Evolutionary conservation across 805 yeast species (phyloP), one percentile per base, ranked within the genome.

Genomic region (Teunomyces barrocoloradensis): DNA sequence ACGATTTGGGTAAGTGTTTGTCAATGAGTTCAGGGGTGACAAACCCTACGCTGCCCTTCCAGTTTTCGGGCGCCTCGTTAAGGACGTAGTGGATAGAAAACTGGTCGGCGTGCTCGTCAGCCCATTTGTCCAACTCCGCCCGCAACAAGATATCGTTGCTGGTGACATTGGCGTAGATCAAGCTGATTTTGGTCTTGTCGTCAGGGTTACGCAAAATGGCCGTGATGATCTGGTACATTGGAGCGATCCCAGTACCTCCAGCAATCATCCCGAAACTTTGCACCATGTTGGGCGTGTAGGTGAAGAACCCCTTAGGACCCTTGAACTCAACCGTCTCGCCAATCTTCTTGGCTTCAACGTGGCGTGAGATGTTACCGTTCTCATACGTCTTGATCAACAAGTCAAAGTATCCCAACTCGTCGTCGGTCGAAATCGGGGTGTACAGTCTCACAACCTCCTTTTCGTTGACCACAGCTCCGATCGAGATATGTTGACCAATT

Each of bases 181-280:
- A 75, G 45, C 79, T 73, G 53, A 89, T 81, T 60, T 82, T 79
- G 50, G 97, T 91, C 42, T 75, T 77, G 69, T 92, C 97, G 13
- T 76, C 71, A 20, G 95, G 92, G 64, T 91, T 82, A 48, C 74
- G 71, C 58, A 83, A 82, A 55, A 91, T 84, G 11, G 95, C 87
- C 57, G 87, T 86, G 56, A 91, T 82, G 56, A 90, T 84, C 74
- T 90, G 97, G 69, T 82, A 89, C 97, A 90, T 90, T 64, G 97
- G 97, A 6, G 97, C 86, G 60, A 90, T 86, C 65, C 97, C 97
- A 33, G 97, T 89, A 61, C 97, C 98, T 56, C 97, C 97, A 36
- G 96, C 96, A 55, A 92, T 83, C 97, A 91, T 91, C 46, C 86
- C 89, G 50, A 91, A 76, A 50, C 79, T 77, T 49, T 77, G 72